phyloP scores from a whole-genome alignment of 768 basidiomycete genomes.

The Pulveroboletus sp. region DNA sequence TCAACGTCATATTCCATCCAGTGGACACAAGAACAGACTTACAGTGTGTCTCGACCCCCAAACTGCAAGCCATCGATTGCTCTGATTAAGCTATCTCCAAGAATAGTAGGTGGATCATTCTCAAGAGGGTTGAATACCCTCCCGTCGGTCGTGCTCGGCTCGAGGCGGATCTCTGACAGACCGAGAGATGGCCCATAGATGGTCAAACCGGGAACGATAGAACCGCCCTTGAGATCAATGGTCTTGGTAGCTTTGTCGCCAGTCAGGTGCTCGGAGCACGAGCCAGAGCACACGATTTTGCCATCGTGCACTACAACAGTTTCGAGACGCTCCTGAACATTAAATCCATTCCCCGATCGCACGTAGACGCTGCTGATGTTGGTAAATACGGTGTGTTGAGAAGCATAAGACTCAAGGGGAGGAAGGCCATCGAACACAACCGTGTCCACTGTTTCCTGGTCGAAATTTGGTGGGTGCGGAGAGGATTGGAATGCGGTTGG shows the following conservation, averaged over 20 bases:
- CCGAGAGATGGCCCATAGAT: constrained; percentile 74
- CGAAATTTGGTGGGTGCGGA: constrained; percentile 68
- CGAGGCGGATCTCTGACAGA: constrained; percentile 62
- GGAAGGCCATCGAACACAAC: constrained; percentile 72
- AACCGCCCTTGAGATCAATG: constrained; percentile 72
- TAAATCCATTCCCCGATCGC: constrained; percentile 25
- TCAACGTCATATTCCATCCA: too few species aligned
- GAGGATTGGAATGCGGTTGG: constrained; percentile 40
- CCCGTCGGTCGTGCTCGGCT: constrained; percentile 73
- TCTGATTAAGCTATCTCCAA: constrained; percentile 10
- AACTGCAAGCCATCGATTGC: constrained; percentile 43
- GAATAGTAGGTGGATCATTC: constrained; percentile 34
- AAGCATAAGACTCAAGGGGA: constrained; percentile 48
- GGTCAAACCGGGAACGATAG: constrained; percentile 65
- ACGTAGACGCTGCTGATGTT: constrained; percentile 57
- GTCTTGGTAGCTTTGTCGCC: constrained; percentile 26
- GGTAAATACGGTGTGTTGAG: constrained; percentile 50
- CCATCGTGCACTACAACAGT: constrained; percentile 48
- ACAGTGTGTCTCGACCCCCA: constrained; percentile 13
- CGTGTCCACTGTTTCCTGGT: constrained; percentile 60
- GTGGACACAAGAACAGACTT: too few species aligned
- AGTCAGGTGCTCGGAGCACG: constrained; percentile 20
- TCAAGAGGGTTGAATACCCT: constrained; percentile 52
- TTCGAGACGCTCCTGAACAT: constrained; percentile 17
- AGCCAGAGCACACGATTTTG: constrained; percentile 48